These are phyloP conservation scores for Colletotrichum echinochloae DNA, from an alignment of 2,329 filamentous ascomycete species.

Conservation along the genomic window DNA sequence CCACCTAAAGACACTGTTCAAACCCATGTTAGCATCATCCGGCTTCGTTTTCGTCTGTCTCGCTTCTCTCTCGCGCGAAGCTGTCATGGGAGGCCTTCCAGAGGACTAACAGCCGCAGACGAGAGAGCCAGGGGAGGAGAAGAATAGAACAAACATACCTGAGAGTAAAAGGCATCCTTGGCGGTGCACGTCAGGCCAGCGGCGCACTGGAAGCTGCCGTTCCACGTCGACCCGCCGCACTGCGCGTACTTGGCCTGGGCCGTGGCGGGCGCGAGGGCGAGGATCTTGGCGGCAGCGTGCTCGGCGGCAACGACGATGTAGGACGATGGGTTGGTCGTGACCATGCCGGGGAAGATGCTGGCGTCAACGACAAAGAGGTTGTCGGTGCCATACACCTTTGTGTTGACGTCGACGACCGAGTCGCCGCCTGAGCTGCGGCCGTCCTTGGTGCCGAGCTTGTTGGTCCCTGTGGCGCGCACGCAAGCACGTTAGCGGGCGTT, in stretches of 20 bases:
- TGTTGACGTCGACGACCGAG: slow-evolving; percentile 72
- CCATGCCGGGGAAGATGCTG: slow-evolving; percentile 76
- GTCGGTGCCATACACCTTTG: slow-evolving; percentile 75
- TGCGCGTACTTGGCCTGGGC: slow-evolving; percentile 38
- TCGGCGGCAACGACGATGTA: slow-evolving; percentile 75
- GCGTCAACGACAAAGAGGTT: slow-evolving; percentile 78
- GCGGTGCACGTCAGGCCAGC: slow-evolving; percentile 39
- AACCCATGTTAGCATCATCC: slow-evolving; percentile 11
- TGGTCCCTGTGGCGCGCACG: slow-evolving; percentile 51
- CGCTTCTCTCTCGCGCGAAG: background rate
- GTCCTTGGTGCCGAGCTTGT: slow-evolving; percentile 70
- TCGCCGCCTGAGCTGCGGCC: slow-evolving; percentile 64
- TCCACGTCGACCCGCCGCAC: slow-evolving; percentile 44
- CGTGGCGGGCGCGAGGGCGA: slow-evolving; percentile 35
- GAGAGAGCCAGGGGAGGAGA: background rate
- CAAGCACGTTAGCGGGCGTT: too few species aligned
- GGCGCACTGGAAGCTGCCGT: slow-evolving; percentile 43
- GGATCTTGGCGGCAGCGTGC: slow-evolving; percentile 58
- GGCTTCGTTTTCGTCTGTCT: background rate
- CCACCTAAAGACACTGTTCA: slow-evolving; percentile 19
- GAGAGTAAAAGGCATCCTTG: slow-evolving; percentile 42
- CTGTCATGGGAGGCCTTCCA: background rate
- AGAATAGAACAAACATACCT: slow-evolving; percentile 4
- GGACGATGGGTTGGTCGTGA: slow-evolving; percentile 75
- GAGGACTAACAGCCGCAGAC: too few species aligned